phyloP scores from a whole-genome alignment of 495 filamentous ascomycete genomes.

The Neurospora africana region DNA sequence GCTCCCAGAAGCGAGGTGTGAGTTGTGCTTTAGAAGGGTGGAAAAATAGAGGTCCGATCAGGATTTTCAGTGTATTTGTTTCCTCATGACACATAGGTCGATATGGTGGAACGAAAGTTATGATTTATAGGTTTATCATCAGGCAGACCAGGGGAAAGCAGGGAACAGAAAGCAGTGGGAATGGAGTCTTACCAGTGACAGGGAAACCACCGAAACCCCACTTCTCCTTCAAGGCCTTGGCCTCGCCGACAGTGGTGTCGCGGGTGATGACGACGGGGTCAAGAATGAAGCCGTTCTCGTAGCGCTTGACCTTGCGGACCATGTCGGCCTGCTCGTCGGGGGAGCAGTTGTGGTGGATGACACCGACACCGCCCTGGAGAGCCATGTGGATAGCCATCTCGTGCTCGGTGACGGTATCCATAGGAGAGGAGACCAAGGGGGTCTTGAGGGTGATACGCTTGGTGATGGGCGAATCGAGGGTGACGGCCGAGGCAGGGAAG shows the following conservation, averaged over 20 bases:
- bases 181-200: slow-evolving; percentile 74
- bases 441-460: slow-evolving; percentile 90
- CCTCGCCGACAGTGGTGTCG: slow-evolving; percentile 80
- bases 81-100: slow-evolving; percentile 81
- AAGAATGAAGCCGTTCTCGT: slow-evolving; percentile 97
- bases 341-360: slow-evolving; percentile 99
- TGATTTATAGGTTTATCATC: slow-evolving; percentile 58
- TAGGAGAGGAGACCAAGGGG: slow-evolving; percentile 90
- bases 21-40: slow-evolving; percentile 7
- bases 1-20: slow-evolving; percentile 8
- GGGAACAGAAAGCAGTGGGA: slow-evolving; percentile 8
- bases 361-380: slow-evolving; percentile 86
- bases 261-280: slow-evolving; percentile 90
- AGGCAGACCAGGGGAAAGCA: slow-evolving; percentile 38
- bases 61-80: slow-evolving; percentile 36
- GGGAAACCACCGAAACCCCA: slow-evolving; percentile 99
- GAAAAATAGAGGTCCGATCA: slow-evolving; percentile 34
- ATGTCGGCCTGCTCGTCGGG: slow-evolving; percentile 93
- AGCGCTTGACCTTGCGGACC: slow-evolving; percentile 98
- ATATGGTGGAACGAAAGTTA: slow-evolving; percentile 99
- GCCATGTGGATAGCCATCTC: slow-evolving; percentile 99
- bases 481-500: slow-evolving; percentile 85
- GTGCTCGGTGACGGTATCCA: slow-evolving; percentile 99
- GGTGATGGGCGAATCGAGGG: slow-evolving; percentile 82
- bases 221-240: slow-evolving; percentile 84